phyloP scores from a whole-genome alignment of 768 basidiomycete genomes.

The Suillus cothurnatus region DNA sequence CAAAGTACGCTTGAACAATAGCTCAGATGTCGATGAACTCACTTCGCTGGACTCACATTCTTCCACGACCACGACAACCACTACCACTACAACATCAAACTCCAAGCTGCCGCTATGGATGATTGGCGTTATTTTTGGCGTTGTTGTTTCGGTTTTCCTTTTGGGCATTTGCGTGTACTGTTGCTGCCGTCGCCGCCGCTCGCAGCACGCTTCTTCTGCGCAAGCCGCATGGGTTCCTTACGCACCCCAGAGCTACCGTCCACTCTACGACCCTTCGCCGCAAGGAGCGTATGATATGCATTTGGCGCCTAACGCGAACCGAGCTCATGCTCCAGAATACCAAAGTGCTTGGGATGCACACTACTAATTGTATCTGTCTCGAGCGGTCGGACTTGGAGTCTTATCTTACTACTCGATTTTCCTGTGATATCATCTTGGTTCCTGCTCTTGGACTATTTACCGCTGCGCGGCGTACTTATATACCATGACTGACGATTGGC shows the following conservation, averaged over 20 bases:
- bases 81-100: slow-evolving; percentile 30
- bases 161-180: slow-evolving; percentile 5
- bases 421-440: background rate
- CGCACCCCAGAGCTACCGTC: slow-evolving; percentile 20
- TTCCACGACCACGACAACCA: slow-evolving; percentile 35
- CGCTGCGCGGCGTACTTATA: background rate
- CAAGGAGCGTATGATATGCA: slow-evolving; percentile 31
- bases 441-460: background rate
- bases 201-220: slow-evolving; percentile 5
- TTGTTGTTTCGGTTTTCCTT: slow-evolving; percentile 13
- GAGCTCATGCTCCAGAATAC: slow-evolving; percentile 17
- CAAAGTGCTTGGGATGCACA: slow-evolving; percentile 29
- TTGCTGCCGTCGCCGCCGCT: slow-evolving; percentile 18
- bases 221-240: slow-evolving; percentile 13
- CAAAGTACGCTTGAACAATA: slow-evolving; percentile 11
- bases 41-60: background rate
- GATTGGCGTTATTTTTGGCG: slow-evolving; percentile 21
- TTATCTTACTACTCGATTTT: background rate
- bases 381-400: background rate
- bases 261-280: slow-evolving; percentile 29
- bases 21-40: slow-evolving; percentile 22
- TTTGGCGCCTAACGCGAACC: slow-evolving; percentile 18
- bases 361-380: slow-evolving; percentile 7
- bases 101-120: slow-evolving; percentile 8
- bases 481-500: background rate